Evolutionary conservation across 345 rosid genomes (phyloP).

Genomic region (Anastatica hierochuntica): DNA sequence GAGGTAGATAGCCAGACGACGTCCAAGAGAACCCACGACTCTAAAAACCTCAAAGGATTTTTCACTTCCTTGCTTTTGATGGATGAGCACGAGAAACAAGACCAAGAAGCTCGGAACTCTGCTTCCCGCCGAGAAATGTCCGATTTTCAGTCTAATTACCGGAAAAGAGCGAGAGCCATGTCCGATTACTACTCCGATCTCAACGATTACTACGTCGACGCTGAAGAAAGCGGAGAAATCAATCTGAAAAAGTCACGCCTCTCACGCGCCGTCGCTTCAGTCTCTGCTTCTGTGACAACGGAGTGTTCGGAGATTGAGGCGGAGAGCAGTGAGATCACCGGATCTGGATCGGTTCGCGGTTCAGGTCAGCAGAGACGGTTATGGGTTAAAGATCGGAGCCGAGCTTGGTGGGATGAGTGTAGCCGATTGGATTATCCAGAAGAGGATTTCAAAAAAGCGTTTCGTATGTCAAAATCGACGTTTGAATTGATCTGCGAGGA

Average conservation of each 20-base stretch:
- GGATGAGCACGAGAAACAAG: slow-evolving; percentile 52
- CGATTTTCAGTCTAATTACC: slow-evolving; percentile 35
- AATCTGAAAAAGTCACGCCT: slow-evolving; percentile 51
- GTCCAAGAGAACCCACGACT: slow-evolving; percentile 14
- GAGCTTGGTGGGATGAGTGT: slow-evolving; percentile 95
- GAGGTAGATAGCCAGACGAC: slow-evolving; percentile 12
- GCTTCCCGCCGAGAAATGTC: slow-evolving; percentile 33
- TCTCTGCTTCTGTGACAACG: slow-evolving; percentile 22
- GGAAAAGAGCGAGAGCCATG: slow-evolving; percentile 29
- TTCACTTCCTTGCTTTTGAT: slow-evolving; percentile 40
- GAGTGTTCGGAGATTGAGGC: slow-evolving; percentile 19
- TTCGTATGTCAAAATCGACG: slow-evolving; percentile 71
- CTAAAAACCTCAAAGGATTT: slow-evolving; percentile 36
- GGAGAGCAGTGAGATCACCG: slow-evolving; percentile 31
- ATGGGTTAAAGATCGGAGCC: slow-evolving; percentile 86
- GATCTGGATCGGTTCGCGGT: slow-evolving; percentile 24
- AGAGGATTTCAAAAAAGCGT: slow-evolving; percentile 65
- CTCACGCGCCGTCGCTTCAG: slow-evolving; percentile 33
- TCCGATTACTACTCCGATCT: slow-evolving; percentile 29
- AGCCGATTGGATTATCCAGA: slow-evolving; percentile 65
- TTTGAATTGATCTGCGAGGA: slow-evolving; percentile 79
- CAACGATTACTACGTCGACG: slow-evolving; percentile 31
- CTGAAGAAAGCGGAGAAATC: slow-evolving; percentile 30
- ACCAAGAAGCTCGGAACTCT: slow-evolving; percentile 27
- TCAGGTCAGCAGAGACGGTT: slow-evolving; percentile 58